Evolutionary conservation across 768 basidiomycete species (phyloP).

Genomic region (Amanita muscaria): DNA sequence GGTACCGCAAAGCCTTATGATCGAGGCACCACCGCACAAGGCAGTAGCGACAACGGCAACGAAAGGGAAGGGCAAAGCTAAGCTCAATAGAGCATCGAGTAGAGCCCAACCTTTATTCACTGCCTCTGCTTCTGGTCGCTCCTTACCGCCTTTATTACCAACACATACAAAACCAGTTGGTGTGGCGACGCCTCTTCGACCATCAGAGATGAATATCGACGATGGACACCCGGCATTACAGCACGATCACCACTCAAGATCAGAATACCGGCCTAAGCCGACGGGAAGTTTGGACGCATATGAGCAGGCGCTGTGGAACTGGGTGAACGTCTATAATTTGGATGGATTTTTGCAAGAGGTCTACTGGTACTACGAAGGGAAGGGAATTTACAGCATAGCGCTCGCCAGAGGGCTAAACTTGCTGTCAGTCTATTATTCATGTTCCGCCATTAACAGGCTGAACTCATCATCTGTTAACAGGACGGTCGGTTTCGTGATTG

Average conservation of each 20-base stretch:
- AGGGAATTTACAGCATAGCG: conserved; percentile 93
- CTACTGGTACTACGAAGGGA: conserved; percentile 93
- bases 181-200: conserved; percentile 51
- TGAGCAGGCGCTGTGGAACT: conserved; percentile 94
- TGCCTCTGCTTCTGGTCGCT: conserved; percentile 35
- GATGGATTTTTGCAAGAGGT: conserved; percentile 94
- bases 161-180: conserved; percentile 23
- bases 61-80: conserved; percentile 18
- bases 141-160: conserved; percentile 31
- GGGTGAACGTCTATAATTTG: conserved; percentile 98
- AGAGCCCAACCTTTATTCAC: conserved; percentile 49
- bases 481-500: conserved; percentile 95
- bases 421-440: conserved; percentile 66
- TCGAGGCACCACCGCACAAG: conserved; percentile 54
- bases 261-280: conserved; percentile 30
- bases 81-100: conserved; percentile 14
- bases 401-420: conserved; percentile 88
- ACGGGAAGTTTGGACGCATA: conserved; percentile 73
- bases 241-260: conserved; percentile 16
- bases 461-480: conserved; percentile 32
- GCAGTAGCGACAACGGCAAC: conserved; percentile 11
- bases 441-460: conserved; percentile 9
- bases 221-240: conserved; percentile 17
- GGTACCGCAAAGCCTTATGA: conserved; percentile 79
- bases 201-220: conserved; percentile 50